Evolutionary conservation across 495 filamentous ascomycete genomes (phyloP).

Genomic region (Penicillium nucicola): DNA sequence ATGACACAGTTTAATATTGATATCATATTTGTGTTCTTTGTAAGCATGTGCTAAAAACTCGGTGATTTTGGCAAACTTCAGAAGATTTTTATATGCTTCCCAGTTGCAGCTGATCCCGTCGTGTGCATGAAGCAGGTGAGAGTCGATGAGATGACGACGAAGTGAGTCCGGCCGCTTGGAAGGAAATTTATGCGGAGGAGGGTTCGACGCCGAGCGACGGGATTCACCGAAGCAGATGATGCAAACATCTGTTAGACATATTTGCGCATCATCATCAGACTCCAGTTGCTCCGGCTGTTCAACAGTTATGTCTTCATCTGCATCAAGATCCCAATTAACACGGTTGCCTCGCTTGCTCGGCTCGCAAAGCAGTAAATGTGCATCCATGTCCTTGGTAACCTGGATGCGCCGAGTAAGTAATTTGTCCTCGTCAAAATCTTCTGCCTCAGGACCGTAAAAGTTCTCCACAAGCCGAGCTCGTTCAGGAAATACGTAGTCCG

Average conservation of each 20-base stretch:
- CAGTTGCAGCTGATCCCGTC: conserved; percentile 27
- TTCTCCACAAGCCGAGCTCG: conserved; percentile 24
- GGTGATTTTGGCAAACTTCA: conserved; percentile 22
- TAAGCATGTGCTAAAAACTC: conserved; percentile 26
- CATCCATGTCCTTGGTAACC: conserved; percentile 29
- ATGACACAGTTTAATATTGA: conserved; percentile 26
- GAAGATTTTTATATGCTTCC: conserved; percentile 19
- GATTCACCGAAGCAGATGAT: conserved; percentile 29
- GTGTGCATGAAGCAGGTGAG: conserved; percentile 19
- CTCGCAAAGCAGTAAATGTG: no score
- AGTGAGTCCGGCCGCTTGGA: conserved; percentile 27
- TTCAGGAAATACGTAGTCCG: conserved; percentile 23
- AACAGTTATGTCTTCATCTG: conserved; percentile 4
- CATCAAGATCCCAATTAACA: conserved; percentile 19
- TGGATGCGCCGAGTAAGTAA: conserved; percentile 24
- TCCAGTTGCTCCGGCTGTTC: conserved; percentile 12
- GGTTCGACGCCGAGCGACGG: no score
- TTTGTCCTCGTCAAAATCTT: conserved; percentile 24
- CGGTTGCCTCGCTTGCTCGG: conserved; percentile 21
- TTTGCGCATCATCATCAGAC: background rate
- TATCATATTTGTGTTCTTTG: conserved; percentile 19
- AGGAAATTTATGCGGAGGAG: conserved; percentile 28
- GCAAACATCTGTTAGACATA: conserved; percentile 23
- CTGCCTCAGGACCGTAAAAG: conserved; percentile 26
- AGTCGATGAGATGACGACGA: conserved; percentile 27